phyloP scores from a whole-genome alignment of 1,139 yeast species.

The Kluyveromyces marxianus region DNA sequence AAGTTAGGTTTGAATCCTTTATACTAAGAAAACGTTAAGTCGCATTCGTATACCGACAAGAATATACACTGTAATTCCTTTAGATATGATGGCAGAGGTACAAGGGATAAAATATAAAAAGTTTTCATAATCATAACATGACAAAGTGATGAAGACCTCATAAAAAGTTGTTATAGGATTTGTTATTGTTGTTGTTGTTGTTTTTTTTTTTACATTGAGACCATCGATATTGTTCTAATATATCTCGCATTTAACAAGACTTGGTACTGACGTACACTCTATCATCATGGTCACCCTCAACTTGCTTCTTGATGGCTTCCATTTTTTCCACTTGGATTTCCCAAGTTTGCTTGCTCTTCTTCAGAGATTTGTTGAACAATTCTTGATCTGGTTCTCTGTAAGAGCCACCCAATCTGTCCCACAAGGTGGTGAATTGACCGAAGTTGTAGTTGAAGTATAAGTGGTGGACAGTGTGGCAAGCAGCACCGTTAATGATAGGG shows the following conservation, averaged over 20 bases:
- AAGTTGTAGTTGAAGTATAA: conserved; percentile 94
- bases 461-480: conserved; percentile 96
- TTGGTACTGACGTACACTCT: conserved; percentile 38
- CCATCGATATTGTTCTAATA: no score
- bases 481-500: conserved; percentile 93
- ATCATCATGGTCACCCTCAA: conserved; percentile 64
- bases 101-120: neutral
- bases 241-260: neutral
- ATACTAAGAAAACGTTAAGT: no score
- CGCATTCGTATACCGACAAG: no score
- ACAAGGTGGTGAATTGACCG: conserved; percentile 94
- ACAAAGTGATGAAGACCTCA: neutral
- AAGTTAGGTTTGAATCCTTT: no score
- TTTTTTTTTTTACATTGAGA: neutral
- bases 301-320: conserved; percentile 71
- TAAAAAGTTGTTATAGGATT: neutral
- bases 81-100: neutral
- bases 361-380: conserved; percentile 59
- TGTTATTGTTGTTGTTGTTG: neutral
- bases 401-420: conserved; percentile 94
- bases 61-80: neutral
- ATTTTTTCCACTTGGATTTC: conserved; percentile 62
- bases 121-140: neutral
- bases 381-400: conserved; percentile 89
- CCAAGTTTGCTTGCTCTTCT: conserved; percentile 59